Base-by-base conservation (phyloP, 495 filamentous ascomycete genomes). In the Penicillium diatomitis region DNA sequence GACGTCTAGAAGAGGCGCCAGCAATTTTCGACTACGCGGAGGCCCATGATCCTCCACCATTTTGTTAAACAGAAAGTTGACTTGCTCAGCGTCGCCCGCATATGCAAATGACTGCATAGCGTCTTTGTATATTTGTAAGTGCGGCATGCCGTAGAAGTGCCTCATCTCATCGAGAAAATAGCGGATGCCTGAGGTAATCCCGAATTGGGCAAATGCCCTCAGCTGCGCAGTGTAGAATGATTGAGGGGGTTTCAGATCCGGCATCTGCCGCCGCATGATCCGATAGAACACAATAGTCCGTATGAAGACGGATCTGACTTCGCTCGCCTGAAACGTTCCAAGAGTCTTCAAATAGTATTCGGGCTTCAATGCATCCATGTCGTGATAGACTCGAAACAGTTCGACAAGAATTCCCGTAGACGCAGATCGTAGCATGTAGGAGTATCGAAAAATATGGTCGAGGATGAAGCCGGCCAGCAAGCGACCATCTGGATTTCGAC, bases 1-100 rank as follows among this genome's bases (percentile, higher is more conserved):
- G 4, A 82, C 83, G 42, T 82, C 70, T 33, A 94, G 74, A 10
- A 87, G 61, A 6, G 73, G 72, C 27, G 61, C 69, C 11, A 75
- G 59, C 44, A 68, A 56, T 50, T 43, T 63, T 29, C 53, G 62
- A 51, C 49, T 56, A 11, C 45, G 49, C 10, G 69, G 75, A 6
- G 55, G 60, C 41, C 63, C 61, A 57, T 74, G 55, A 34, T 71
- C 60, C 34, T 51, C 49, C 4, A 71, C 37, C 9, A 65, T 60
- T 44, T 52, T 68, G 41, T 57, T 49, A 38, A 72, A 72, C 11
- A 67, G 28, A 54, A 56, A 12, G 52, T 65, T 38, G 7, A 69
- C 63, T 29, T 50, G 55, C 8, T 46, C 27, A 10, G 59, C 60
- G 37, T 74, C 61, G 8, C 66, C 65, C 27, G 57, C 39, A 47